A percentile compares a stretch with the other conserved stretches of the same genome.
These are phyloP conservation scores for Aspergillus leporis DNA, from an alignment of 495 filamentous ascomycete species.

Conservation along the genomic window DNA sequence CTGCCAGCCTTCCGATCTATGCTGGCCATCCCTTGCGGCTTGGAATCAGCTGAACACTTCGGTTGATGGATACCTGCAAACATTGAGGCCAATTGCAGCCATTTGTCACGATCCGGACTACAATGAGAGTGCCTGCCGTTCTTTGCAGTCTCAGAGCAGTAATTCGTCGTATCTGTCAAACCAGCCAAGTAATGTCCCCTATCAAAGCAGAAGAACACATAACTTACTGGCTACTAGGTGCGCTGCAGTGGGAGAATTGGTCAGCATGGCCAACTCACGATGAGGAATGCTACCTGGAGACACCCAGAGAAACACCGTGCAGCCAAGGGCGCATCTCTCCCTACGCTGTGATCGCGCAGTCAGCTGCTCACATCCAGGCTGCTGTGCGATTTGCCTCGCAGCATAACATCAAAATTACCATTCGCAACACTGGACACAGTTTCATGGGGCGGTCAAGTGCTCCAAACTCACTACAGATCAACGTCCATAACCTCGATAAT, in stretches of 20 bases:
- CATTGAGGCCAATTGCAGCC: conserved; percentile 14
- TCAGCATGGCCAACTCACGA: conserved; percentile 3
- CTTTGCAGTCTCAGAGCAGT: not conserved
- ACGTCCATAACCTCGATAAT: conserved; percentile 48
- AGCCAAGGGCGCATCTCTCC: conserved; percentile 1
- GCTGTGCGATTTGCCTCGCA: conserved; percentile 54
- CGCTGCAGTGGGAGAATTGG: not conserved
- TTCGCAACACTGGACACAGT: conserved; percentile 70
- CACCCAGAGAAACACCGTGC: conserved; percentile 13
- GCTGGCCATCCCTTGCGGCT: conserved; percentile 16
- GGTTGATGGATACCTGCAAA: conserved; percentile 17
- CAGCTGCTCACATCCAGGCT: conserved; percentile 38
- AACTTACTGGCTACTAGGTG: conserved; percentile 5
- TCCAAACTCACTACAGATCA: conserved; percentile 47
- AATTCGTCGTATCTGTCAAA: not conserved
- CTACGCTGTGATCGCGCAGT: conserved; percentile 4
- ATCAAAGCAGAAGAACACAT: not conserved
- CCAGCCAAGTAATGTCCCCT: not conserved
- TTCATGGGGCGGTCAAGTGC: conserved; percentile 50
- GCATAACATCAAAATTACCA: conserved; percentile 46
- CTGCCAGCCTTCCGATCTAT: conserved; percentile 13
- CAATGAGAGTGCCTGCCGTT: conserved; percentile 12
- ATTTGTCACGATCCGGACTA: conserved; percentile 17
- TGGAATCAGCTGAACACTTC: conserved; percentile 22
- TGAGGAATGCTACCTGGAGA: conserved; percentile 21